Evolutionary conservation across 2,329 filamentous ascomycete species (phyloP), one percentile per base, ranked within the genome.

Genomic region (Domatiomyces globalis): DNA sequence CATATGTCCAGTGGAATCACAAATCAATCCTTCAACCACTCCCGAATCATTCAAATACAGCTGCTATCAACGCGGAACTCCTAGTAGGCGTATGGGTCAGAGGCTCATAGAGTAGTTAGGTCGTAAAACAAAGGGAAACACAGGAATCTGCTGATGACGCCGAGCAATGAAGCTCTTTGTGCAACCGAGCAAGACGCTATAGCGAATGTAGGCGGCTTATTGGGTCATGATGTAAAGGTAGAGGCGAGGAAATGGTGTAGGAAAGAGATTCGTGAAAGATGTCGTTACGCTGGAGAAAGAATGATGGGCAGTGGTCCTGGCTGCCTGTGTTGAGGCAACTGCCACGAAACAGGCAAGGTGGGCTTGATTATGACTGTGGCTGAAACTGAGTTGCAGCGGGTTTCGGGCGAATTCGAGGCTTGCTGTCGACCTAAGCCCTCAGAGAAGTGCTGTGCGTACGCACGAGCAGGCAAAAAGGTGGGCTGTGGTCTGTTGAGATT

Each of bases 141-240:
- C 56, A 54, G 51, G 49, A 54, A 54, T 48, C 49, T 57, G 54
- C 51, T 33, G 39, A 52, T 51, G 57, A 58, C 57, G 51, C 58
- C 55, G 57, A 61, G 58, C 57, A 49, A 54, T 42, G 27, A 49
- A 50, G 57, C 58, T 56, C 58, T 56, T 59, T 58, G 57, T 58
- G 48, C 54, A 57, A 51, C 59, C 57, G 57, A 61, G 55, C 53
- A 51, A 51, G 56, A 51, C 50, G 49, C 51, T 52, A 52, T 54
- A 59, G 50, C 53, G 58, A 59, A 48, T 51, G 58, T 58, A 43
- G 45, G n/a, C 15, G 33, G 54, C 48, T 57, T 59, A 59, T 56
- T 56, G 55, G 43, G 51, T 57, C 55, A 59, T 59, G 52, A 29
- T 25, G 45, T 8, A 18, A 12, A 4, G 33, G 22, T 10, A 47